Evolutionary conservation across 202 grass and related monocot species (phyloP), one percentile per base, ranked within the genome.

Genomic region (Zizania palustris): DNA sequence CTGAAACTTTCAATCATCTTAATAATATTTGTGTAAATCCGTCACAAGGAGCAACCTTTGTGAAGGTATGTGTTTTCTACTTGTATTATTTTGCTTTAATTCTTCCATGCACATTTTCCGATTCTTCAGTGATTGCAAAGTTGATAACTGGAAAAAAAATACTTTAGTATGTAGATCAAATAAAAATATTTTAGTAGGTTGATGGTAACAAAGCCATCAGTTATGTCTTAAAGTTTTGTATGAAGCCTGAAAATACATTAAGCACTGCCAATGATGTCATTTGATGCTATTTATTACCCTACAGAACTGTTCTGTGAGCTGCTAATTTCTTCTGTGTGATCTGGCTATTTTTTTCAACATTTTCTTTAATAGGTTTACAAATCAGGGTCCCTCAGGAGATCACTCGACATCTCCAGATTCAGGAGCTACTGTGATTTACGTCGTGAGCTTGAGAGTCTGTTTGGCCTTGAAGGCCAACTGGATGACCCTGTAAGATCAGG

Each of bases 401-500:
- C 89, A 28, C 80, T 97, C 9, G 91, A 97, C 69, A 97, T 97
- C 54, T 94, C 91, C 58, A 94, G 69, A 73, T 97, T 90, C 77
- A 90, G 80, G 62, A 92, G 91, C 73, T 97, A 97, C 46, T 82
- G 77, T 0, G 94, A 97, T 82, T 67, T 97, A 45, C 88, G 91
- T 20, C 83, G 79, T 57, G 95, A 97, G 74, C 87, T 94, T 4
- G 91, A 88, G 84, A 79, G 71, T 72, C 85, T 97, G 16, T 97
- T 97, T 79, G 94, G 94, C 51, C 91, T 97, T 69, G 89, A 97
- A 84, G 91, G 94, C 79, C 92, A 81, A 85, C 67, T 90, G 87
- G 82, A 79, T 75, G 89, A 89, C 77, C 85, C 88, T 73, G 59
- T 92, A 77, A 97, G 95, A 97, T 97, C 95, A 97, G 95, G 95